Evolutionary conservation across 352 stramenopile genomes (phyloP), one percentile per base, ranked within the genome.

Genomic region (Phytophthora idaei): DNA sequence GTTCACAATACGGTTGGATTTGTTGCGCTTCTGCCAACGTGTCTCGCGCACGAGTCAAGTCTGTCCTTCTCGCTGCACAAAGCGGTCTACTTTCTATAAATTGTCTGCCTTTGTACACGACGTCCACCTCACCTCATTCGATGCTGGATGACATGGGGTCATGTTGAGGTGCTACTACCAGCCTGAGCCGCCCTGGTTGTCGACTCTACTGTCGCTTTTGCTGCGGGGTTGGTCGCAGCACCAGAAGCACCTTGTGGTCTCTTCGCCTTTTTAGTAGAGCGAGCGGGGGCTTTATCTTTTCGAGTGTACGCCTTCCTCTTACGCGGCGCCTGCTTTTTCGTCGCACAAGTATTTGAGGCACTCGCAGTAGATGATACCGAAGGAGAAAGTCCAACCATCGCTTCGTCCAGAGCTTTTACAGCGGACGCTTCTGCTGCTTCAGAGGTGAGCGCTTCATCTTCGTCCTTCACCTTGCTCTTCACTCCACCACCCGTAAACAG

Each of bases 281-380:
- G 71, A 64, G 28, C 41, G 17, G 67, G 28, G 3, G 52, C 59
- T 55, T 90, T 91, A 28, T 92, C 83, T 64, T 80, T 89, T 48
- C 83, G 81, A 27, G 73, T 77, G 60, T 90, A 90, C 0, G 71
- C 21, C 55, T 94, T 93, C 9, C 86, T 81, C 60, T 94, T 94
- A 0, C 84, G 83, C 11, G 76, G 74, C 5, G 72, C 50, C 57
- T 91, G 74, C 15, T 82, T 82, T 34, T 66, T 61, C 21, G 49
- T 56, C 4, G 10, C 44, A 50, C 25, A 52, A 17, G 28, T 28
- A 48, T 57, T 17, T 47, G 44, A 47, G 45, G 28, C 54, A 7
- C 55, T 62, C 5, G 65, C 66, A 58, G 52, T 36, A 9, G 53
- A 71, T 10, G 48, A 31, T 44, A 41, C 61, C 34, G 74, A 70